These are phyloP conservation scores for Ilex asprella DNA, from an alignment of 257 asterid species.

Conservation along the genomic window DNA sequence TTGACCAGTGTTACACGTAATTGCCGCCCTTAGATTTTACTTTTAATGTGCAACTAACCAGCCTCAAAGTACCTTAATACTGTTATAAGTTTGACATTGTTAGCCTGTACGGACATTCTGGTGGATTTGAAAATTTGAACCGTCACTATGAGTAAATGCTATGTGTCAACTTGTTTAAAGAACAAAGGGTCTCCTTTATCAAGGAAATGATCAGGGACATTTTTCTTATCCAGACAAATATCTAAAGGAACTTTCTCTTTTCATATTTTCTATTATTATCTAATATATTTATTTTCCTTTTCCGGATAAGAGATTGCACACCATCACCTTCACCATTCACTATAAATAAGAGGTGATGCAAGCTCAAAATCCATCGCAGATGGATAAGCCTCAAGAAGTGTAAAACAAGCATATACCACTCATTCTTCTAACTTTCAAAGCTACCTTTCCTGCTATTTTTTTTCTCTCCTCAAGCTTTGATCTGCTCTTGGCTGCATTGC, in stretches of 20 bases:
- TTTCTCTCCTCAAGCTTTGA: no score
- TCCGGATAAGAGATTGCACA: slow-evolving; percentile 15
- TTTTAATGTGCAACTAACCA: background rate
- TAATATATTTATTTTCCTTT: slow-evolving; percentile 9
- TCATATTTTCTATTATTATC: slow-evolving; percentile 16
- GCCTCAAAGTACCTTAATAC: slow-evolving; percentile 16
- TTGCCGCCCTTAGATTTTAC: no score
- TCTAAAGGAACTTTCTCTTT: slow-evolving; percentile 26
- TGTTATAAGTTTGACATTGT: background rate
- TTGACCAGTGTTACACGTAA: no score
- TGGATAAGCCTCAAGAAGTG: slow-evolving; percentile 2
- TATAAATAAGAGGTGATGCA: slow-evolving; percentile 41
- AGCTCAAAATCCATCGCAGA: slow-evolving; percentile 18
- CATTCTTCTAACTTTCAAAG: background rate
- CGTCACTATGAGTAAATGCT: background rate
- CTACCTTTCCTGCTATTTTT: background rate
- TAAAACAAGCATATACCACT: slow-evolving; percentile 6
- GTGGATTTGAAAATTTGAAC: background rate
- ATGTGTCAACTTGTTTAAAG: slow-evolving; percentile 33
- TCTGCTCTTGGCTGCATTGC: no score
- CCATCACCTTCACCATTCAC: slow-evolving; percentile 33
- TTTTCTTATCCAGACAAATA: slow-evolving; percentile 32
- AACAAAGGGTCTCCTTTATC: slow-evolving; percentile 30
- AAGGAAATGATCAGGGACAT: slow-evolving; percentile 18
- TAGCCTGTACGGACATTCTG: slow-evolving; percentile 11